Conservation (phyloP, 176 grass and related monocot species). For the Carex myosuroides region DNA sequence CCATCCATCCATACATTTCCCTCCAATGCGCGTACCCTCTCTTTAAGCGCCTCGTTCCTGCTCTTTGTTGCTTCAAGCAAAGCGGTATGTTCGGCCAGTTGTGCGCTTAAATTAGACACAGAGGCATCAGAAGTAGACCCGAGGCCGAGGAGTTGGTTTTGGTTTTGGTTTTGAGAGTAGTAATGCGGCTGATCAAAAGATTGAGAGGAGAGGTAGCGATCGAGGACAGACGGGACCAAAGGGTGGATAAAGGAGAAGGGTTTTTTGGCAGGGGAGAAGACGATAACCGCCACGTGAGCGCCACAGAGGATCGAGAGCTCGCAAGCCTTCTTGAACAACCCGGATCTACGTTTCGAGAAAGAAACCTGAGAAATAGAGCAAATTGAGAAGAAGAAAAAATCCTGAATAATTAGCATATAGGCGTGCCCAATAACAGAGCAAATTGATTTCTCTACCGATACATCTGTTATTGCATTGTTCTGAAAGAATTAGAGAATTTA, state of each 20-base stretch:
- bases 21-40: not conserved
- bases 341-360: constrained; percentile 52
- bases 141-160: not conserved
- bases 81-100: not conserved
- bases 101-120: not conserved
- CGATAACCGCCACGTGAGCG: constrained; percentile 34
- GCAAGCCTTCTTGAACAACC: constrained; percentile 55
- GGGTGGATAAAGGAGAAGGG: constrained; percentile 39
- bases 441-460: too few relatives aligned
- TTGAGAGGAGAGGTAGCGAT: constrained; percentile 18
- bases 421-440: too few relatives aligned
- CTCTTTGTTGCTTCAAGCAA: constrained; percentile 11
- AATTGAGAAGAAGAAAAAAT: not conserved
- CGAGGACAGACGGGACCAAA: constrained; percentile 25
- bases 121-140: not conserved
- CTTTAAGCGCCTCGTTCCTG: constrained; percentile 17
- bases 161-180: not conserved
- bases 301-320: constrained; percentile 49
- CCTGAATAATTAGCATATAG: too few relatives aligned
- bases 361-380: constrained; percentile 24
- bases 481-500: not conserved
- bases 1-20: not conserved
- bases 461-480: too few relatives aligned
- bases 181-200: not conserved
- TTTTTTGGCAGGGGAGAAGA: constrained; percentile 48